phyloP scores from a whole-genome alignment of 2,329 filamentous ascomycete species.

The Chaetomiaceae sp. region DNA sequence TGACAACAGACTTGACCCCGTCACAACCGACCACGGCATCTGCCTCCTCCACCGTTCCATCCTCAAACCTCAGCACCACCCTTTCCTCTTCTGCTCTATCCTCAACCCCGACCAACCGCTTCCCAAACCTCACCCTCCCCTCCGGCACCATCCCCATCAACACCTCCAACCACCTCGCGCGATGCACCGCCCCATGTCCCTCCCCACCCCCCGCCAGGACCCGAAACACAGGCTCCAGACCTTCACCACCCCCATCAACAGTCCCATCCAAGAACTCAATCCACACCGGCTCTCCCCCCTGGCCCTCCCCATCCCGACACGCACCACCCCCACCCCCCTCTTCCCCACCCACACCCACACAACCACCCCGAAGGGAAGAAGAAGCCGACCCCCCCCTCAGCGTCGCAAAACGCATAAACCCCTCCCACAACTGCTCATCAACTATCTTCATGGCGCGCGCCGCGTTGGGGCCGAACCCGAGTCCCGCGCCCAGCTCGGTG shows the following conservation, averaged over 20 bases:
- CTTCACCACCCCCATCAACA: conserved; percentile 6
- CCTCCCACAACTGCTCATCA: conserved; percentile 28
- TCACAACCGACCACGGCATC: conserved; percentile 50
- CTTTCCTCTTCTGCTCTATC: conserved; percentile 6
- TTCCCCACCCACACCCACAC: neutral
- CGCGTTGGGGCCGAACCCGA: conserved; percentile 34
- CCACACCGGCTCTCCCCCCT: conserved; percentile 7
- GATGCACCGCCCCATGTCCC: conserved; percentile 25
- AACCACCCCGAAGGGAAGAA: neutral
- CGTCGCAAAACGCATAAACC: conserved; percentile 29
- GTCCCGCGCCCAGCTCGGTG: conserved; percentile 36
- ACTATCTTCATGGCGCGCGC: conserved; percentile 30
- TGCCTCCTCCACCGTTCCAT: conserved; percentile 28
- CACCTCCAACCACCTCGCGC: conserved; percentile 28
- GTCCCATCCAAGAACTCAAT: conserved; percentile 26
- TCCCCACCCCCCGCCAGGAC: conserved; percentile 15
- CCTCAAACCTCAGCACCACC: conserved; percentile 24
- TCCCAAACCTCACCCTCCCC: conserved; percentile 25
- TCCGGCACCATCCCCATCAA: conserved; percentile 24
- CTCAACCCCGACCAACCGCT: conserved; percentile 26
- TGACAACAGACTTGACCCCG: conserved; percentile 53
- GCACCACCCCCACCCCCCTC: neutral
- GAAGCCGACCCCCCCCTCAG: conserved; percentile 10
- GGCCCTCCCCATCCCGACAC: conserved; percentile 26
- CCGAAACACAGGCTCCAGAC: conserved; percentile 21